Evolutionary conservation across 306 rosid genomes (phyloP).

Genomic region (Astragalus membranaceus): DNA sequence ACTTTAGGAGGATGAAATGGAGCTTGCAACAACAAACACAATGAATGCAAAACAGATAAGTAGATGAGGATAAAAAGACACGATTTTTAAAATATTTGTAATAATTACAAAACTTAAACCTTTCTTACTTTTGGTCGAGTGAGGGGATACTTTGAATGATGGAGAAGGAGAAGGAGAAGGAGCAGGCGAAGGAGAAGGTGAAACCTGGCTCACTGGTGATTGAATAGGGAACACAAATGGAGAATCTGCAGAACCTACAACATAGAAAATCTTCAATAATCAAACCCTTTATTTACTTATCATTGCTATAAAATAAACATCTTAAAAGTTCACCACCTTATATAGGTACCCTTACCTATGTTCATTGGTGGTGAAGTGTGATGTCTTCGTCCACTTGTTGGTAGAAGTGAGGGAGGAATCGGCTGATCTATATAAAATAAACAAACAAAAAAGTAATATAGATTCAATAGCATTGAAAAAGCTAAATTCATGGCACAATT

Average conservation of each 20-base stretch:
- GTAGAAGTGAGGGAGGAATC: slow-evolving; percentile 41
- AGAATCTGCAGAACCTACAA: slow-evolving; percentile 39
- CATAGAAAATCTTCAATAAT: slow-evolving; percentile 14
- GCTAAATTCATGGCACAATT: not conserved
- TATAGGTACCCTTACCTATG: slow-evolving; percentile 38
- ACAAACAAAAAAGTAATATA: slow-evolving; percentile 2
- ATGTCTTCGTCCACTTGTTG: slow-evolving; percentile 28
- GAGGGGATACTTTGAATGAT: slow-evolving; percentile 27
- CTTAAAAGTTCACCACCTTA: not conserved
- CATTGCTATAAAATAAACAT: slow-evolving; percentile 13
- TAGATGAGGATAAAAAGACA: slow-evolving; percentile 8
- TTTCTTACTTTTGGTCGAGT: slow-evolving; percentile 55
- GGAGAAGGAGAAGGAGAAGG: slow-evolving; percentile 74
- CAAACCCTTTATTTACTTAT: slow-evolving; percentile 6
- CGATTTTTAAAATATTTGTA: not conserved
- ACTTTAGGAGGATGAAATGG: slow-evolving; percentile 38
- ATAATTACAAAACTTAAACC: not conserved
- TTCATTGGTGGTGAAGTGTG: slow-evolving; percentile 52
- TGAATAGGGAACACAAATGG: slow-evolving; percentile 36
- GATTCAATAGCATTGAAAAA: not conserved
- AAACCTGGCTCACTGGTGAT: slow-evolving; percentile 41
- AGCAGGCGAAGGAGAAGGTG: slow-evolving; percentile 62
- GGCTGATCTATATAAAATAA: slow-evolving; percentile 38
- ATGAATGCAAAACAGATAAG: slow-evolving; percentile 4
- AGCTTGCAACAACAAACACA: slow-evolving; percentile 34